phyloP scores from a whole-genome alignment of 2,329 filamentous ascomycete species.

The Ophiosphaerella narmari region DNA sequence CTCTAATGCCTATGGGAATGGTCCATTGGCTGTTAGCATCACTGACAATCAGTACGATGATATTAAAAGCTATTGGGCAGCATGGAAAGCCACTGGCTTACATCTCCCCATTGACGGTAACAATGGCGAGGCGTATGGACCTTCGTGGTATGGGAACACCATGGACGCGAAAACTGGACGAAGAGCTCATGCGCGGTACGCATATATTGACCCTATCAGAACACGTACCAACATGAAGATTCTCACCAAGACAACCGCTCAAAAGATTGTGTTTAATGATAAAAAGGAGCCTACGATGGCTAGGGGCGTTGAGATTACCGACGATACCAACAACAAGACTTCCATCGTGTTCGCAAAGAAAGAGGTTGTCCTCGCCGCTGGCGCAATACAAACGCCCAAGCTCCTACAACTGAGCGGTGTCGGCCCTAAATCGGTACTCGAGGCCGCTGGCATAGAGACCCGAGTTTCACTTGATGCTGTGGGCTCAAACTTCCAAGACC shows the following conservation, averaged over 20 bases:
- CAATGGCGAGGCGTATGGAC: slow-evolving; percentile 26
- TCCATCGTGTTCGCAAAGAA: slow-evolving; percentile 29
- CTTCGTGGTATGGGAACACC: slow-evolving; percentile 31
- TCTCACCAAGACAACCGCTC: slow-evolving; percentile 24
- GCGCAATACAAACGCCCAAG: slow-evolving; percentile 61
- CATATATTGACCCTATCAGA: slow-evolving; percentile 36
- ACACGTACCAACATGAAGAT: slow-evolving; percentile 32
- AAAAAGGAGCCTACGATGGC: slow-evolving; percentile 18
- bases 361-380: slow-evolving; percentile 66
- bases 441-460: slow-evolving; percentile 33
- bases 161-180: slow-evolving; percentile 31
- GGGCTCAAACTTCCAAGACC: slow-evolving; percentile 44
- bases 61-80: slow-evolving; percentile 28
- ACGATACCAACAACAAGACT: slow-evolving; percentile 18
- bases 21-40: slow-evolving; percentile 32
- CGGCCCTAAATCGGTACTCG: slow-evolving; percentile 34
- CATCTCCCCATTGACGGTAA: slow-evolving; percentile 25
- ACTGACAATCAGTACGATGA: slow-evolving; percentile 35
- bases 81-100: slow-evolving; percentile 28
- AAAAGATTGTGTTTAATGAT: slow-evolving; percentile 26
- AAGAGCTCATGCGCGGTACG: slow-evolving; percentile 24
- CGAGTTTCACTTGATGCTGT: slow-evolving; percentile 36
- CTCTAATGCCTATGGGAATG: slow-evolving; percentile 22
- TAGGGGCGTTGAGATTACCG: slow-evolving; percentile 23
- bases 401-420: slow-evolving; percentile 47